Evolutionary conservation across 2,329 filamentous ascomycete genomes (phyloP), one percentile per base, ranked within the genome.

Genomic region (Cladosporium velox): DNA sequence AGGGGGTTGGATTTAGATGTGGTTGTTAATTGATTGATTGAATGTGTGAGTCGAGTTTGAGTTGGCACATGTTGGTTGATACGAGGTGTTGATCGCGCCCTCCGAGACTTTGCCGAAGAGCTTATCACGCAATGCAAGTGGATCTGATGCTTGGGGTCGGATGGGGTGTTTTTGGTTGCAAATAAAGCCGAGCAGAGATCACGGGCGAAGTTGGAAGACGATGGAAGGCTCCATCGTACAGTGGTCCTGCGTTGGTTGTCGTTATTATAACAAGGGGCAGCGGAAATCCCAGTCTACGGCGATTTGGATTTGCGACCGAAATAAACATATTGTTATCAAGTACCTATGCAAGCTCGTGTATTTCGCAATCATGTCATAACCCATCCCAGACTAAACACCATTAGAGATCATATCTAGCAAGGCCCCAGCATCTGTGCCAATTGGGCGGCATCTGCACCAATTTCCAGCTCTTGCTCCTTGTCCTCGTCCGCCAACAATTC

Each of bases 401-500:
- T 7, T 32, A 24, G 2, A 49, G 10, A 2, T n/a, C 60, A 30
- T 34, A 54, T 28, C 21, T 26, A 64, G 15, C 61, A 64, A 15
- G 61, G 61, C 11, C 61, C 61, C 26, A 64, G 57, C 61, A 64
- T 64, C 24, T 57, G 61, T 7, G 35, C 32, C 64, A 65, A 54
- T 21, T 26, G 11, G 8, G 26, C 54, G 10, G 55, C 44, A 18
- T 24, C 58, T 57, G 47, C 34, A 12, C 34, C 34, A 35, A 35
- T 14, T 3, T 35, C 34, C 12, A 35, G 12, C 34, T 15, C 34
- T 35, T 35, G 34, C 34, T 35, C 54, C 41, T 74, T 73, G 32
- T 75, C 76, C 59, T 83, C 81, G 7, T 44, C 41, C 30, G 82
- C 79, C 54, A 85, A 69, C 70, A 91, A 74, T 66, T 87, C 84